Percentiles rank a stretch among this genome's conserved stretches.
Conservation (phyloP, 2,329 filamentous ascomycete genomes). For the Neopestalotiopsis sp. region DNA sequence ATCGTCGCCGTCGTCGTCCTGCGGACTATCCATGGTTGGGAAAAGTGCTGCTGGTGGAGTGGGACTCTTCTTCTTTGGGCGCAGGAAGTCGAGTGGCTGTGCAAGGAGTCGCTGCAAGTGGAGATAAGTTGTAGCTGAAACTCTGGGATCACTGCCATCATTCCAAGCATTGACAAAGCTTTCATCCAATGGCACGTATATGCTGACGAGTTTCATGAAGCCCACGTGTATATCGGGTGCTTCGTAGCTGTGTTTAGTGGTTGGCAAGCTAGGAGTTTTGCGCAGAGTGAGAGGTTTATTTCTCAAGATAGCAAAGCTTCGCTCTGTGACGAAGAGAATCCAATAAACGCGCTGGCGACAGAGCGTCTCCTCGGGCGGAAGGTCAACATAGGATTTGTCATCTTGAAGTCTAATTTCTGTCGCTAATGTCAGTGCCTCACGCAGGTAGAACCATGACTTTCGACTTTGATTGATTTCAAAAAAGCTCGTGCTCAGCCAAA, state of each 20-base stretch:
- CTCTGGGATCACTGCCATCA: slow-evolving; percentile 50
- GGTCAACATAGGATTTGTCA: slow-evolving; percentile 56
- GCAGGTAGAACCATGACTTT: slow-evolving; percentile 66
- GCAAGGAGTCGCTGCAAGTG: slow-evolving; percentile 40
- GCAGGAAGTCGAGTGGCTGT: slow-evolving; percentile 37
- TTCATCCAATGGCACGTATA: slow-evolving; percentile 68
- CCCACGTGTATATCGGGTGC: slow-evolving; percentile 57
- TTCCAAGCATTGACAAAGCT: slow-evolving; percentile 70
- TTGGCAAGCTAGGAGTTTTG: slow-evolving; percentile 61
- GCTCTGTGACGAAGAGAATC: slow-evolving; percentile 67
- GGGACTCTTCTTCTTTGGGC: slow-evolving; percentile 25
- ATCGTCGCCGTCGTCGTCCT: slow-evolving; percentile 44
- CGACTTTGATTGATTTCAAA: slow-evolving; percentile 66
- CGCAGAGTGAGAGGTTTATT: slow-evolving; percentile 67
- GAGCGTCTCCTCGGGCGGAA: slow-evolving; percentile 55
- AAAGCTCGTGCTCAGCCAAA: slow-evolving; percentile 64
- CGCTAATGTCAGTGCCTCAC: slow-evolving; percentile 65
- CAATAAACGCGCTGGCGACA: slow-evolving; percentile 64
- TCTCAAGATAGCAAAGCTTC: slow-evolving; percentile 66
- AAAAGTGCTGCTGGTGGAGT: neutral
- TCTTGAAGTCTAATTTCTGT: slow-evolving; percentile 64
- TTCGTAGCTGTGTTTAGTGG: slow-evolving; percentile 57
- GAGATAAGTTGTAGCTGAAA: slow-evolving; percentile 40
- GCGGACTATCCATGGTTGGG: slow-evolving; percentile 10
- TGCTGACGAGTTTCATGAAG: slow-evolving; percentile 63